These are phyloP conservation scores for Penicillium sp. DNA, from an alignment of 2,329 filamentous ascomycete genomes.

Conservation along the genomic window DNA sequence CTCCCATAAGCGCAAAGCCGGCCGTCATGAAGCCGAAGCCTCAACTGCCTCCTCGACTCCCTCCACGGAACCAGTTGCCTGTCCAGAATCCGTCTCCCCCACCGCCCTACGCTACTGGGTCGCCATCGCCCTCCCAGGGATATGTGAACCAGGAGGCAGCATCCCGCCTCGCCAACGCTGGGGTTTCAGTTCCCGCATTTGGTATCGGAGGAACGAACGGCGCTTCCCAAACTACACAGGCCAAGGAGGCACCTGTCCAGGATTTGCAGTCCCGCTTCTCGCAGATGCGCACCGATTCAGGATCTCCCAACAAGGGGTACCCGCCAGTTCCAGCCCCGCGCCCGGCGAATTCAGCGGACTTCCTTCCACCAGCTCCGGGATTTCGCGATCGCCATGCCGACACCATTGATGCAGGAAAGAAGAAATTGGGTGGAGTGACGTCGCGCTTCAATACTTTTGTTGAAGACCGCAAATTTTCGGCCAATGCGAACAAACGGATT, in stretches of 20 bases:
- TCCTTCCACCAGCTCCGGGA: slow-evolving; percentile 58
- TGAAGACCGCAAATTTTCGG: slow-evolving; percentile 38
- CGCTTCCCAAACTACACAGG: slow-evolving; percentile 26
- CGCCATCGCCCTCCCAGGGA: slow-evolving; percentile 32
- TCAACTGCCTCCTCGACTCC: slow-evolving; percentile 67
- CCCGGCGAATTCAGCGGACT: slow-evolving; percentile 57
- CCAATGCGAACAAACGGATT: slow-evolving; percentile 23
- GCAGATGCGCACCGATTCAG: slow-evolving; percentile 48
- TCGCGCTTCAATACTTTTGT: slow-evolving; percentile 49
- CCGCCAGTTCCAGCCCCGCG: slow-evolving; percentile 49
- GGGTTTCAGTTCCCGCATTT: slow-evolving; percentile 75
- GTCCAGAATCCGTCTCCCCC: slow-evolving; percentile 45
- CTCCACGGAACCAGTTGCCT: slow-evolving; percentile 62
- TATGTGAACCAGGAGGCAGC: slow-evolving; percentile 61
- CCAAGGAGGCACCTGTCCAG: slow-evolving; percentile 51
- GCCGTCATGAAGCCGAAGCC: slow-evolving; percentile 45
- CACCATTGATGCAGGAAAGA: slow-evolving; percentile 62
- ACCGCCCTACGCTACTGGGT: slow-evolving; percentile 49
- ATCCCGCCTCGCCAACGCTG: slow-evolving; percentile 68
- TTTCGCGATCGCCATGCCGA: slow-evolving; percentile 64
- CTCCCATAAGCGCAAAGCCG: slow-evolving; percentile 9
- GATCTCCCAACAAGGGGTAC: slow-evolving; percentile 20
- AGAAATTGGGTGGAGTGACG: slow-evolving; percentile 51
- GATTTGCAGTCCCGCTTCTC: slow-evolving; percentile 70
- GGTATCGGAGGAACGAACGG: slow-evolving; percentile 60